A percentile compares a stretch with the other conserved stretches of the same genome.
Evolutionary conservation across 1,139 yeast genomes (phyloP).

Genomic region (Yamadazyma triangularis): DNA sequence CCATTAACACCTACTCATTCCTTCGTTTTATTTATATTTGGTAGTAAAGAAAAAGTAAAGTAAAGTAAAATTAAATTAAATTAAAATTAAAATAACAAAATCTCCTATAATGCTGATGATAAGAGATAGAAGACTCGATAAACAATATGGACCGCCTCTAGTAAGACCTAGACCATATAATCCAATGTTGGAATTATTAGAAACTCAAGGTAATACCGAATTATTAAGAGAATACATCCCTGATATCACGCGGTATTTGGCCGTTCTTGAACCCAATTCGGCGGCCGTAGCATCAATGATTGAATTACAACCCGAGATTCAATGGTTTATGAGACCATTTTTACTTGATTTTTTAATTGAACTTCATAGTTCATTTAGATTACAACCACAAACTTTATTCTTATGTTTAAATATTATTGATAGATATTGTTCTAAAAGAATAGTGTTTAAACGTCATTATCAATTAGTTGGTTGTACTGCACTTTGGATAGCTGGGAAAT

Average conservation of each 20-base stretch:
- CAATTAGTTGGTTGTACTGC: slow-evolving; percentile 93
- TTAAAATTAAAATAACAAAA: no score
- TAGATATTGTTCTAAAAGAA: slow-evolving; percentile 84
- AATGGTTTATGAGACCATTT: slow-evolving; percentile 91
- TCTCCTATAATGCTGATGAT: no score
- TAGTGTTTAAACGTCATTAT: slow-evolving; percentile 85
- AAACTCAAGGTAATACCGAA: slow-evolving; percentile 39
- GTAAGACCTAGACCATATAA: slow-evolving; percentile 35
- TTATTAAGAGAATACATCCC: slow-evolving; percentile 38
- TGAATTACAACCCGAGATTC: slow-evolving; percentile 86
- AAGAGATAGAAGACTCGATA: no score
- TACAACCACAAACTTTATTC: slow-evolving; percentile 77
- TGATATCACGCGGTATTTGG: slow-evolving; percentile 26
- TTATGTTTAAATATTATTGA: slow-evolving; percentile 80
- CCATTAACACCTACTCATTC: no score
- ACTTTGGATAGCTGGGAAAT: slow-evolving; percentile 92
- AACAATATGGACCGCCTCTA: slow-evolving; percentile 43
- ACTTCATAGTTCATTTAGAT: slow-evolving; percentile 69
- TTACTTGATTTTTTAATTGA: slow-evolving; percentile 79
- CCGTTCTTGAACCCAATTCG: slow-evolving; percentile 23
- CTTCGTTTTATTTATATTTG: no score
- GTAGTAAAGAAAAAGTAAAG: no score
- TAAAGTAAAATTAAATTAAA: no score
- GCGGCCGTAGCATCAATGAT: slow-evolving; percentile 55
- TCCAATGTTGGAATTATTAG: slow-evolving; percentile 42